Percentiles rank a stretch among this genome's conserved stretches.
Conservation (phyloP, 129 eudicot genomes). For the Saposhnikovia divaricata region DNA sequence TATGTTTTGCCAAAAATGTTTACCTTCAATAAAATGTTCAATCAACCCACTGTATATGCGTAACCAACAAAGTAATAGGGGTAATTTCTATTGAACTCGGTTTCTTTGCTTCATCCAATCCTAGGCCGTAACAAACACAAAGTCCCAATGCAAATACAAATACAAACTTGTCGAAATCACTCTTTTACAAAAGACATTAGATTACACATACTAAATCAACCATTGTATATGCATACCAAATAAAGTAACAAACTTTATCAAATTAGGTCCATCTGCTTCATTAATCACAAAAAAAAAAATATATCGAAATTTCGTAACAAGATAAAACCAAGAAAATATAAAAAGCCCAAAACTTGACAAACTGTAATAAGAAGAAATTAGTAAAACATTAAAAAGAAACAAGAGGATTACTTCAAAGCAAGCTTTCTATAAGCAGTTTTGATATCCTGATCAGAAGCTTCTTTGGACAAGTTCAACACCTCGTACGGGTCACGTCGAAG, state of each 20-base stretch:
- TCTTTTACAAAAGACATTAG: background rate
- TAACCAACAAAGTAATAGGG: background rate
- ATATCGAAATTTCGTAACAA: background rate
- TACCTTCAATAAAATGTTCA: background rate
- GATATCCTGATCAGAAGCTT: conserved; percentile 84
- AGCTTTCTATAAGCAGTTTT: conserved; percentile 92
- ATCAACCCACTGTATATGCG: background rate
- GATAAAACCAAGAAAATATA: background rate
- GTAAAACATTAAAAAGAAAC: background rate
- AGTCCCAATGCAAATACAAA: background rate
- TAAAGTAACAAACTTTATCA: background rate
- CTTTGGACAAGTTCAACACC: conserved; percentile 60
- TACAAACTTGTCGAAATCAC: background rate
- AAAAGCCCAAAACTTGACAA: background rate
- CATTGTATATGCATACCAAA: background rate
- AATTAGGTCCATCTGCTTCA: background rate
- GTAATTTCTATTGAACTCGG: background rate
- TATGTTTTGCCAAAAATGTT: background rate
- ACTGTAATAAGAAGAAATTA: no score
- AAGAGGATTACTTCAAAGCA: conserved; percentile 65
- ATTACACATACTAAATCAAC: background rate
- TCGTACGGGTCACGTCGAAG: conserved; percentile 86
- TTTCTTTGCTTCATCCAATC: background rate
- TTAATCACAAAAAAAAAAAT: background rate
- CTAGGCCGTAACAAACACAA: background rate